phyloP scores from a whole-genome alignment of 257 asterid species.

The Nyctanthes arbortristis region DNA sequence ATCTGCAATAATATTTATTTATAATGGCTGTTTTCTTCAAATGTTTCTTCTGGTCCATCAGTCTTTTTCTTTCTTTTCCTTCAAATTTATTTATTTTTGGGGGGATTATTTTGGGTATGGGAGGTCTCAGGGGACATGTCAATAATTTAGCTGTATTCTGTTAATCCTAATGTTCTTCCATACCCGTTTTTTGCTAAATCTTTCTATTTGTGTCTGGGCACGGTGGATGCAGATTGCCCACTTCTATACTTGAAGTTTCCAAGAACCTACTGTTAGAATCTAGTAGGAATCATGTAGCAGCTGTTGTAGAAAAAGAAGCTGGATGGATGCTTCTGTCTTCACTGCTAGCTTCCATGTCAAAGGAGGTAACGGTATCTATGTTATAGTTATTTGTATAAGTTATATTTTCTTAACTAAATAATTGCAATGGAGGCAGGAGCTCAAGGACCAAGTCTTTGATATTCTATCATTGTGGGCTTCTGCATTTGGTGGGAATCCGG shows the following conservation, averaged over 20 bases:
- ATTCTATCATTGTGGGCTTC: constrained; percentile 93
- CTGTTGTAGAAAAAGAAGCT: constrained; percentile 86
- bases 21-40: not conserved
- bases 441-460: constrained; percentile 90
- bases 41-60: not conserved
- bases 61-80: not conserved
- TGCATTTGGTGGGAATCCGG: constrained; percentile 63
- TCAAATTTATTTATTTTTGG: too few relatives aligned
- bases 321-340: constrained; percentile 97
- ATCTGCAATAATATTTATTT: not conserved
- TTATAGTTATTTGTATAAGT: constrained; percentile 16
- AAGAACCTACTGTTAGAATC: constrained; percentile 77
- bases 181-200: not conserved
- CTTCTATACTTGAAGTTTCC: constrained; percentile 82
- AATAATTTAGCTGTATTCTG: not conserved
- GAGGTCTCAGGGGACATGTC: not conserved
- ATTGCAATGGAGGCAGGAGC: constrained; percentile 71
- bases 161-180: not conserved
- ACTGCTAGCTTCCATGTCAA: constrained; percentile 79
- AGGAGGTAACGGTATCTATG: constrained; percentile 52
- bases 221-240: constrained; percentile 66
- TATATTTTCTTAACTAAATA: constrained; percentile 24
- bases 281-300: constrained; percentile 73
- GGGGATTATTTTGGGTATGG: too few relatives aligned
- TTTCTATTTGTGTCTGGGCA: constrained; percentile 21